These are phyloP conservation scores for Tricholoma furcatifolium DNA, from an alignment of 768 basidiomycete species.

Conservation along the genomic window DNA sequence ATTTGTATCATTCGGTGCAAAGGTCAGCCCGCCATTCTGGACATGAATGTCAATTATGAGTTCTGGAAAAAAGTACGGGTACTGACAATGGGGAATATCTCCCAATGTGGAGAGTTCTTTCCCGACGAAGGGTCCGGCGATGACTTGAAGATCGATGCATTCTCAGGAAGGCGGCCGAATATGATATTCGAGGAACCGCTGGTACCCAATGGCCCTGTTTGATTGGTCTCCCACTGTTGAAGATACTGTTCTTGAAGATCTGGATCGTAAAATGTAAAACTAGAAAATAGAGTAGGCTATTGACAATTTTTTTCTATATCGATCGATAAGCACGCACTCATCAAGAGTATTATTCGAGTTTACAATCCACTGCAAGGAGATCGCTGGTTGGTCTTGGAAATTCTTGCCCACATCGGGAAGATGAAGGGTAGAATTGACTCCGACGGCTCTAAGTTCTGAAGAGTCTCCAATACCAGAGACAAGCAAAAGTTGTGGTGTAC, in stretches of 20 bases:
- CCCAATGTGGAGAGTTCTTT: conserved; percentile 29
- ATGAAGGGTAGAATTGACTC: conserved; percentile 23
- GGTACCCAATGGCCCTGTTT: conserved; percentile 27
- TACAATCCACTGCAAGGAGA: conserved; percentile 24
- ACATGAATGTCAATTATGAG: neutral
- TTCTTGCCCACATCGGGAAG: conserved; percentile 17
- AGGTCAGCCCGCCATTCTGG: conserved; percentile 5
- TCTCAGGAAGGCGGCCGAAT: conserved; percentile 24
- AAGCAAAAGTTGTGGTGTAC: conserved; percentile 28
- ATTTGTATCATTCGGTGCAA: neutral
- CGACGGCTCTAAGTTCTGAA: conserved; percentile 15
- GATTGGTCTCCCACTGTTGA: conserved; percentile 25
- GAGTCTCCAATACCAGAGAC: conserved; percentile 22
- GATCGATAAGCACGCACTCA: neutral
- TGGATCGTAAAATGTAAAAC: conserved; percentile 13
- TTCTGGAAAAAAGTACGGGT: neutral
- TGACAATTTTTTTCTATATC: neutral
- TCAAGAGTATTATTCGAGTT: conserved; percentile 27
- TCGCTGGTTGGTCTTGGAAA: neutral
- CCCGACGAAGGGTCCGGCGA: conserved; percentile 29
- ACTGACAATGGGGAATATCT: conserved; percentile 25
- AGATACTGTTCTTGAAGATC: conserved; percentile 20
- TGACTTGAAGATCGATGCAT: conserved; percentile 19
- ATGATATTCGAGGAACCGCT: conserved; percentile 21
- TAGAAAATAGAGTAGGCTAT: neutral